Evolutionary conservation across 371 early-diverging fungal species (phyloP), one percentile per base, ranked within the genome.

Genomic region (Mortierella sp.): DNA sequence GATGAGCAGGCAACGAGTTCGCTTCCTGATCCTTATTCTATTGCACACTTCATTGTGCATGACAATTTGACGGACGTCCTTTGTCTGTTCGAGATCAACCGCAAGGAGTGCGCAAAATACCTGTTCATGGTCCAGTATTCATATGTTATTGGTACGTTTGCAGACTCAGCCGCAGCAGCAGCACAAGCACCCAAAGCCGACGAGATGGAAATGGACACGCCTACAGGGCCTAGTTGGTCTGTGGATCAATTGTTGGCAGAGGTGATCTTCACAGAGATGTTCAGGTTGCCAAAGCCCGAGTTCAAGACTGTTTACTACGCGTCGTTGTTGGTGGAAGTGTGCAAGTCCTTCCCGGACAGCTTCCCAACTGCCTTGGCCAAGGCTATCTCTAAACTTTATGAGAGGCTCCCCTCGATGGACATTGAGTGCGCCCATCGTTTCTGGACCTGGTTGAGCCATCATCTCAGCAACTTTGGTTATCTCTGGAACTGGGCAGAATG

Each of bases 401-500:
- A 86, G 21, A 81, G 90, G 17, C 64, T 93, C 51, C 83, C 84
- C 34, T 83, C 84, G 15, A 87, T 93, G 88, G 97, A 97, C 78
- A 87, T 90, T n/a, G 96, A 94, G 79, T 92, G 92, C 66, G 81
- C 94, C 26, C 78, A 87, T 70, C 86, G 96, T 32, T 84, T 96
- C 43, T 87, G 88, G 64, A 88, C 87, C 57, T 95, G 94, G 94
- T 93, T 97, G 83, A 87, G 93, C 2, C 91, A 92, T 51, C 95
- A 96, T 75, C 79, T 97, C 67, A 94, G 95, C 79, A 96, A 97
- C 82, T 95, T 96, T 86, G 92, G 88, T 6, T 95, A 89, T 79
- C 86, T 86, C 49, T 97, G 96, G 96, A 90, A 93, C 71, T 97
- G 97, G 97, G 75, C 72, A 26, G 89, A 88, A 59, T 97, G 97